These are phyloP conservation scores for Emmonsia crescens DNA, from an alignment of 2,329 filamentous ascomycete genomes.

Conservation along the genomic window DNA sequence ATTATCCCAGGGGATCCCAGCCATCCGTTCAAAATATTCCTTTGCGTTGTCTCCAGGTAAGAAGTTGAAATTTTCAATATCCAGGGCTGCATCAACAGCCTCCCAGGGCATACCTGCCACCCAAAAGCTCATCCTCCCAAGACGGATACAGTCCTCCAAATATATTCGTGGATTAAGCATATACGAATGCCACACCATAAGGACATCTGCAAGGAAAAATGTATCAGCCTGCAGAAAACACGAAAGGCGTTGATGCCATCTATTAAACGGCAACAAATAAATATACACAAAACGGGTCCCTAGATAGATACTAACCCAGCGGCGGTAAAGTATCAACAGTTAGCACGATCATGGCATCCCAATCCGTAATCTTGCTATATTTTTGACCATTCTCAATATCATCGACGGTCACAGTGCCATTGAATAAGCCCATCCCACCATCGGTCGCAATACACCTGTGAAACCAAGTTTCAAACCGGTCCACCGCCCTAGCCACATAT, in stretches of 20 bases:
- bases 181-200: slow-evolving; percentile 72
- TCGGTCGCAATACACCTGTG: slow-evolving; percentile 18
- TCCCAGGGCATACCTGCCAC: slow-evolving; percentile 56
- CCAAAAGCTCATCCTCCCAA: slow-evolving; percentile 48
- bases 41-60: slow-evolving; percentile 36
- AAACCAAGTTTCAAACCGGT: slow-evolving; percentile 61
- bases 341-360: slow-evolving; percentile 25
- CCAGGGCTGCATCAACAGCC: slow-evolving; percentile 46
- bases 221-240: neutral
- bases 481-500: slow-evolving; percentile 56
- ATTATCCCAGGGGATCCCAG: slow-evolving; percentile 50
- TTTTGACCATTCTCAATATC: slow-evolving; percentile 14
- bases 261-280: slow-evolving; percentile 9
- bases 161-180: slow-evolving; percentile 68
- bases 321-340: slow-evolving; percentile 43
- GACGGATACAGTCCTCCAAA: slow-evolving; percentile 60
- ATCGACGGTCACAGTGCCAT: slow-evolving; percentile 11
- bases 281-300: slow-evolving; percentile 5
- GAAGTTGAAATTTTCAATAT: slow-evolving; percentile 48
- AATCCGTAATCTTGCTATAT: slow-evolving; percentile 25
- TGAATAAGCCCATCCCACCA: slow-evolving; percentile 2
- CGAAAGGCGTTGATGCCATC: neutral
- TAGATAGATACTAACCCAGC: slow-evolving; percentile 36
- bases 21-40: slow-evolving; percentile 38
- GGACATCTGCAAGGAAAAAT: slow-evolving; percentile 44